phyloP scores from a whole-genome alignment of 2,329 filamentous ascomycete genomes.

The Fusarium subglutinans region DNA sequence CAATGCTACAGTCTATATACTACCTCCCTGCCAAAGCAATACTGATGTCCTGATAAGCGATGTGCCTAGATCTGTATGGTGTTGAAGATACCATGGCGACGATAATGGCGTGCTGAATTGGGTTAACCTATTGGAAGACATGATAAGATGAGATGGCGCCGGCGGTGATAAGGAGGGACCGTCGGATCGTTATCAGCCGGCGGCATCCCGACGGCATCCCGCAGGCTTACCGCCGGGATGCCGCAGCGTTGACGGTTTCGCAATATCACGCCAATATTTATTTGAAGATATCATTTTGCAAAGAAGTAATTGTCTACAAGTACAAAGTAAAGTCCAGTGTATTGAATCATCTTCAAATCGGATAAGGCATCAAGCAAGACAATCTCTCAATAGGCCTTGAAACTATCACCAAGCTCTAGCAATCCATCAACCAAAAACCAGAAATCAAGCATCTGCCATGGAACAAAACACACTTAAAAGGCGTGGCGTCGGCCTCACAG shows the following conservation, averaged over 20 bases:
- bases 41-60: background rate
- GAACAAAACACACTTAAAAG: slow-evolving; percentile 46
- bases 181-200: slow-evolving; percentile 20
- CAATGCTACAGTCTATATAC: slow-evolving; percentile 1
- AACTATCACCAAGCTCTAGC: background rate
- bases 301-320: background rate
- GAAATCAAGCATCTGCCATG: background rate
- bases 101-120: slow-evolving; percentile 41
- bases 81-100: slow-evolving; percentile 37
- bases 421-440: background rate
- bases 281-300: background rate
- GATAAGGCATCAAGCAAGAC: background rate
- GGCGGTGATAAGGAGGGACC: background rate
- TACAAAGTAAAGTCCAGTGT: background rate
- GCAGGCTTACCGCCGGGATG: slow-evolving; percentile 15
- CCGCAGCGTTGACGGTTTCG: background rate
- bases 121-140: slow-evolving; percentile 16
- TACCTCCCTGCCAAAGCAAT: background rate
- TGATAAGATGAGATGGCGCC: background rate
- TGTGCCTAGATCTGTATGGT: background rate
- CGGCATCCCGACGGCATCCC: slow-evolving; percentile 27
- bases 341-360: fast-evolving
- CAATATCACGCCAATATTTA: background rate
- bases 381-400: background rate
- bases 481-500: slow-evolving; percentile 42